Percentiles rank a stretch among this genome's conserved stretches.
These are phyloP conservation scores for Nakaseomyces sp. DNA, from an alignment of 1,139 yeast species.

Conservation along the genomic window DNA sequence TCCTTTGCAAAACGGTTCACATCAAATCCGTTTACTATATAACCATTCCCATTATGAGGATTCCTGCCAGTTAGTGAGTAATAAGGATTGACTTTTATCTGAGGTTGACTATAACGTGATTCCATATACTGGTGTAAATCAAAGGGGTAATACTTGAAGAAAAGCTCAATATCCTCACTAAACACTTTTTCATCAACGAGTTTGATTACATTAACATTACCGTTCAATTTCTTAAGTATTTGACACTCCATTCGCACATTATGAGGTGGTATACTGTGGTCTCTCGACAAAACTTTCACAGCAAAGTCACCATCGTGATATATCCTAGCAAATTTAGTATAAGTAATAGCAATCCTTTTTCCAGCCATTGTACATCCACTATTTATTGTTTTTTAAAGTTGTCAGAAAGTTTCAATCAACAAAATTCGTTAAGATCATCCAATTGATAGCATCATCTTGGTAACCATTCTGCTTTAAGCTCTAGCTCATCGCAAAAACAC, in stretches of 20 bases:
- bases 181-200: slow-evolving; percentile 13
- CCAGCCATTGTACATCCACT: no score
- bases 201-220: slow-evolving; percentile 13
- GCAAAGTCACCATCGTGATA: slow-evolving; percentile 14
- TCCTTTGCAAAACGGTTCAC: slow-evolving; percentile 20
- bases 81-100: slow-evolving; percentile 30
- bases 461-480: no score
- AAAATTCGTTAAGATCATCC: no score
- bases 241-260: slow-evolving; percentile 22
- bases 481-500: no score
- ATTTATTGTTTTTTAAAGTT: no score
- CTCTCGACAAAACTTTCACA: slow-evolving; percentile 19
- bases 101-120: slow-evolving; percentile 13
- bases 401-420: no score
- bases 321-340: slow-evolving; percentile 24
- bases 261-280: slow-evolving; percentile 27
- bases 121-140: slow-evolving; percentile 22
- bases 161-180: slow-evolving; percentile 7
- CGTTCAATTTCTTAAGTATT: slow-evolving; percentile 17
- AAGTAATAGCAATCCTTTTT: slow-evolving; percentile 9
- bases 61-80: slow-evolving; percentile 10
- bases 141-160: slow-evolving; percentile 17
- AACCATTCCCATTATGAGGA: not conserved
- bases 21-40: slow-evolving; percentile 16
- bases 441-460: no score